Conservation (phyloP, 2,329 filamentous ascomycete species). For the Ilyonectria robusta region DNA sequence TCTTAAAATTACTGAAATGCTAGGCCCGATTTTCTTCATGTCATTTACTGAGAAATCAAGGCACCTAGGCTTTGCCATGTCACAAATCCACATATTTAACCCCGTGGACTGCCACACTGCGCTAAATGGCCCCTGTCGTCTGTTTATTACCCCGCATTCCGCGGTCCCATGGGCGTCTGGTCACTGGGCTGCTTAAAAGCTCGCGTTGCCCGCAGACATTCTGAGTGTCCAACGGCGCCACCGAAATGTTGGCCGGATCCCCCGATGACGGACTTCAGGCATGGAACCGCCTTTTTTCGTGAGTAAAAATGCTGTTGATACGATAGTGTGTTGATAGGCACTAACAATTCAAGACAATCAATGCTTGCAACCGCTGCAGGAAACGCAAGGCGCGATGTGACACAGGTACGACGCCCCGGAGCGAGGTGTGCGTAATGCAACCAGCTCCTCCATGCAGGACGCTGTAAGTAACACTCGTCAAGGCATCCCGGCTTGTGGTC, state of each 20-base stretch:
- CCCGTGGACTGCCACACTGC: too few species aligned
- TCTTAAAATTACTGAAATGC: too few species aligned
- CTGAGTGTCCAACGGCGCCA: constrained; percentile 5
- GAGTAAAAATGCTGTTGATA: constrained; percentile 4
- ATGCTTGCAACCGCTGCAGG: constrained; percentile 38
- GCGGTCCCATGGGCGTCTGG: not conserved
- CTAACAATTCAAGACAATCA: constrained; percentile 27
- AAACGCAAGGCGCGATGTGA: constrained; percentile 41
- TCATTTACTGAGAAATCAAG: too few species aligned
- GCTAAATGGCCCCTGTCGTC: not conserved
- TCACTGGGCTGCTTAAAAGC: constrained; percentile 2
- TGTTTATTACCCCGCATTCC: constrained; percentile 19
- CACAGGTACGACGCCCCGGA: constrained; percentile 20
- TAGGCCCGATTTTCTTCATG: too few species aligned
- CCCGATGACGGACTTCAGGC: constrained; percentile 11
- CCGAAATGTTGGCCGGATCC: constrained; percentile 13
- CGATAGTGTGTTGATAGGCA: not conserved
- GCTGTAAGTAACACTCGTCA: not conserved
- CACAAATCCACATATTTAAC: too few species aligned
- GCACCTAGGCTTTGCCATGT: too few species aligned
- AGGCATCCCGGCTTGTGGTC: constrained; percentile 37
- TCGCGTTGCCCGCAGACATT: constrained; percentile 4
- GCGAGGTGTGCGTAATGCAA: not conserved
- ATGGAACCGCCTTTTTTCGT: constrained; percentile 32
- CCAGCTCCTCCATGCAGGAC: not conserved